Evolutionary conservation across 192 early-diverging fungal species (phyloP).

Genomic region (Entophlyctis luteolus): DNA sequence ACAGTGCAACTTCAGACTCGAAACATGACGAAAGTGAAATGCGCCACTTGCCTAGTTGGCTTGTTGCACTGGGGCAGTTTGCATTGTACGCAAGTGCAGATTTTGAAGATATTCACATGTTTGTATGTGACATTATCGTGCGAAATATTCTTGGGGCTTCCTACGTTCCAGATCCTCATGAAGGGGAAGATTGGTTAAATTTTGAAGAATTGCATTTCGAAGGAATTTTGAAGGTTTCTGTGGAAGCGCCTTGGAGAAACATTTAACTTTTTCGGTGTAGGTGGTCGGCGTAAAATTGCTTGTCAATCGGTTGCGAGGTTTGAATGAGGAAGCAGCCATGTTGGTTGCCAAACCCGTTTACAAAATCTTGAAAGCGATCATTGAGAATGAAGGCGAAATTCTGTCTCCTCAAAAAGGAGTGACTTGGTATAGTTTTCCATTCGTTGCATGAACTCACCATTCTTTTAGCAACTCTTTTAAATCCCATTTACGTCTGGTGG

Average conservation of each 20-base stretch:
- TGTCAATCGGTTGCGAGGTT: slow-evolving; percentile 59
- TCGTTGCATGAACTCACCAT: background rate
- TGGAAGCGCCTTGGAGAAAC: background rate
- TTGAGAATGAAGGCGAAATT: slow-evolving; percentile 66
- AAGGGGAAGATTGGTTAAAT: slow-evolving; percentile 63
- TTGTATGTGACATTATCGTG: slow-evolving; percentile 56
- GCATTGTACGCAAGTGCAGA: slow-evolving; percentile 51
- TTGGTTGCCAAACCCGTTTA: slow-evolving; percentile 49
- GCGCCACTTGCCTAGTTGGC: slow-evolving; percentile 27
- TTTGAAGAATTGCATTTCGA: slow-evolving; percentile 56
- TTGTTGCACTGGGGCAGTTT: slow-evolving; percentile 60
- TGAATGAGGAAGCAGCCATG: slow-evolving; percentile 19
- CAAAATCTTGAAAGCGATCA: slow-evolving; percentile 58
- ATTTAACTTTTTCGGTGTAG: slow-evolving; percentile 26
- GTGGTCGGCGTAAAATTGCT: slow-evolving; percentile 63
- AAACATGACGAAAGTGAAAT: slow-evolving; percentile 11
- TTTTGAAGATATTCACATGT: slow-evolving; percentile 51
- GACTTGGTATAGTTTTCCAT: slow-evolving; percentile 1
- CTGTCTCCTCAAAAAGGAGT: slow-evolving; percentile 11
- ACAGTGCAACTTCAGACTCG: slow-evolving; percentile 18
- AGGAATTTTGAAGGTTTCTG: slow-evolving; percentile 51
- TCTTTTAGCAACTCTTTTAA: slow-evolving; percentile 41
- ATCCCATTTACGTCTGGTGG: slow-evolving; percentile 66
- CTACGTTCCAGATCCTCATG: slow-evolving; percentile 11
- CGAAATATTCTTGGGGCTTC: slow-evolving; percentile 52